These are phyloP conservation scores for Hapsidospora chrysogenum DNA, from an alignment of 495 filamentous ascomycete species.

Conservation along the genomic window DNA sequence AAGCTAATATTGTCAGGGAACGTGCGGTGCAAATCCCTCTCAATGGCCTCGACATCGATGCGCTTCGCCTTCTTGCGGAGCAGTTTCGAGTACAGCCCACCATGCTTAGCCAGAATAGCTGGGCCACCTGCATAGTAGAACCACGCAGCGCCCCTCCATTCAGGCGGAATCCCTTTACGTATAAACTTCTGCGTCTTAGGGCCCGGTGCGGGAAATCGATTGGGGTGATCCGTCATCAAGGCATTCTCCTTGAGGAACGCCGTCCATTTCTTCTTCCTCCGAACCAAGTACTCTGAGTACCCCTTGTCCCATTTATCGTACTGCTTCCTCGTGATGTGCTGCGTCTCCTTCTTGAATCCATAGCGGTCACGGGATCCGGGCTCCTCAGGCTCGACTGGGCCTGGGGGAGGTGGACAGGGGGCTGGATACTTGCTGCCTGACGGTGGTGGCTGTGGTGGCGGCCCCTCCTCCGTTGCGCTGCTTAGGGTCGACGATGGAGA, in stretches of 20 bases:
- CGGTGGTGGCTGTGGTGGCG: not conserved
- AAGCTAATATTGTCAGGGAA: slow-evolving; percentile 92
- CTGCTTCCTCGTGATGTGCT: slow-evolving; percentile 55
- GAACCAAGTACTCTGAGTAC: slow-evolving; percentile 52
- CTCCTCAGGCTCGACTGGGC: slow-evolving; percentile 16
- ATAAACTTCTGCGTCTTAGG: slow-evolving; percentile 76
- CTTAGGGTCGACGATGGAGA: not conserved
- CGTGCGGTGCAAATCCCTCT: slow-evolving; percentile 85
- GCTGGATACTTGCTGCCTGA: not conserved
- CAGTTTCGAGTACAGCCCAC: slow-evolving; percentile 56
- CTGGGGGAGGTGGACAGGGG: no score
- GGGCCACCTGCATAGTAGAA: slow-evolving; percentile 95
- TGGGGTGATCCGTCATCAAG: slow-evolving; percentile 52
- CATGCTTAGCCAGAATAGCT: slow-evolving; percentile 51
- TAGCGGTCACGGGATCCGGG: slow-evolving; percentile 52
- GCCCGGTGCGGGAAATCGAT: slow-evolving; percentile 62
- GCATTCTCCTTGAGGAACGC: slow-evolving; percentile 59
- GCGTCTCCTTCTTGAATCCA: slow-evolving; percentile 78
- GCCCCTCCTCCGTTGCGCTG: not conserved
- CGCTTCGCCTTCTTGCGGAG: slow-evolving; percentile 44
- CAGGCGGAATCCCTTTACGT: slow-evolving; percentile 88
- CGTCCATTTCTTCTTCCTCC: slow-evolving; percentile 68
- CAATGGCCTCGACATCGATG: slow-evolving; percentile 76
- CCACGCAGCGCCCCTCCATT: slow-evolving; percentile 88
- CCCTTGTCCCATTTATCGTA: slow-evolving; percentile 67